A percentile compares a stretch with the other conserved stretches of the same genome.
Evolutionary conservation across 2,329 filamentous ascomycete genomes (phyloP).

Genomic region (Curvularia verruculosa): DNA sequence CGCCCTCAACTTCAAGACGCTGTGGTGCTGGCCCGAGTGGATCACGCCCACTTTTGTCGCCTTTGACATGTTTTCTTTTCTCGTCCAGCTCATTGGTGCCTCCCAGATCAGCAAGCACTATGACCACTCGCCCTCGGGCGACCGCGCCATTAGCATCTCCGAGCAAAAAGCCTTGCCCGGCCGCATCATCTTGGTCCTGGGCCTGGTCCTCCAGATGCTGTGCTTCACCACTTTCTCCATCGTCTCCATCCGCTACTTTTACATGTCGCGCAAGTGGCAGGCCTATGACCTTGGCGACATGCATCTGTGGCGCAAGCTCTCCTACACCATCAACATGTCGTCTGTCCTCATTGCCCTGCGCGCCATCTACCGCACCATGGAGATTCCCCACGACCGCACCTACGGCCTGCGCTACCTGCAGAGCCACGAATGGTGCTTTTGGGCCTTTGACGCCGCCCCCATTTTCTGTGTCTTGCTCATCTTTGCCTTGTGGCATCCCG

Average conservation of each 20-base stretch:
- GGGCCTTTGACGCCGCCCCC: slow-evolving; percentile 58
- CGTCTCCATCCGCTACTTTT: slow-evolving; percentile 44
- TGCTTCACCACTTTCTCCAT: slow-evolving; percentile 60
- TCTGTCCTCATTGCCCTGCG: slow-evolving; percentile 51
- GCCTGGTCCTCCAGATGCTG: slow-evolving; percentile 57
- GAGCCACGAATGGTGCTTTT: slow-evolving; percentile 60
- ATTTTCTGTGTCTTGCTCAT: slow-evolving; percentile 57
- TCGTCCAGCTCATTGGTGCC: slow-evolving; percentile 54
- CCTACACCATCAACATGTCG: slow-evolving; percentile 44
- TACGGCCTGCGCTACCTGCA: slow-evolving; percentile 58
- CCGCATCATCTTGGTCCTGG: slow-evolving; percentile 51
- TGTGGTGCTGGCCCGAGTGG: slow-evolving; percentile 53
- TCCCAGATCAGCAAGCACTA: slow-evolving; percentile 50
- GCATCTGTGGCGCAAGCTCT: slow-evolving; percentile 45
- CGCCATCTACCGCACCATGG: slow-evolving; percentile 60
- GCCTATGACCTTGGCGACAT: slow-evolving; percentile 44
- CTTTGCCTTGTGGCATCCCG: slow-evolving; percentile 59
- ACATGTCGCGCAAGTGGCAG: slow-evolving; percentile 39
- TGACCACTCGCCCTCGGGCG: slow-evolving; percentile 41
- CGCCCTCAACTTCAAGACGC: slow-evolving; percentile 50
- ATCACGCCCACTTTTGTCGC: slow-evolving; percentile 57
- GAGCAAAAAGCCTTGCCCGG: slow-evolving; percentile 39
- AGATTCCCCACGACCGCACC: slow-evolving; percentile 57
- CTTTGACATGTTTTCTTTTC: slow-evolving; percentile 57
- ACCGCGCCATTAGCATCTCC: slow-evolving; percentile 49